Evolutionary conservation across 2,329 filamentous ascomycete genomes (phyloP).

Genomic region (Epichloe uncinata): DNA sequence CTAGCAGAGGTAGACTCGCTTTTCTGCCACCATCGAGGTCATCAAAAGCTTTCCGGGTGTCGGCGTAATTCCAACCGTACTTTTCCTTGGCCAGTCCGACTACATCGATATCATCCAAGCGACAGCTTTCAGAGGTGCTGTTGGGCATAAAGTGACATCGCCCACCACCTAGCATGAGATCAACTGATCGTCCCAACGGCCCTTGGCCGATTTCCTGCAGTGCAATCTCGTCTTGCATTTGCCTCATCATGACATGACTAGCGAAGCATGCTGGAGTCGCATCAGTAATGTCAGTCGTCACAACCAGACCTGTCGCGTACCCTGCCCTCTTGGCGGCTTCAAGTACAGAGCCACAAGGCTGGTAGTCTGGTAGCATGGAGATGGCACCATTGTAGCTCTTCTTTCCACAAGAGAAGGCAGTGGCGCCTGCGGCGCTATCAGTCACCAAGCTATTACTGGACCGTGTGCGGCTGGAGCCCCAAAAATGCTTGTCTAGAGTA

Average conservation of each 20-base stretch:
- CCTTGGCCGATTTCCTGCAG: slow-evolving; percentile 85
- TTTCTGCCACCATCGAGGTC: slow-evolving; percentile 51
- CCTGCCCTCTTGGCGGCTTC: slow-evolving; percentile 88
- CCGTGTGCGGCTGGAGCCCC: slow-evolving; percentile 78
- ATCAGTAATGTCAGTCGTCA: slow-evolving; percentile 90
- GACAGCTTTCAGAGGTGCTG: slow-evolving; percentile 65
- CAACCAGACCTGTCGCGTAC: slow-evolving; percentile 85
- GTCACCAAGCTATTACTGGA: slow-evolving; percentile 79
- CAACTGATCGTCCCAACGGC: slow-evolving; percentile 73
- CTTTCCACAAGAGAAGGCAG: slow-evolving; percentile 79
- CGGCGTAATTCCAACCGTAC: slow-evolving; percentile 66
- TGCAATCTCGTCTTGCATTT: slow-evolving; percentile 81
- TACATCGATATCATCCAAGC: slow-evolving; percentile 65
- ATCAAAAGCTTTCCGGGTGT: slow-evolving; percentile 63
- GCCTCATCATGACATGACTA: slow-evolving; percentile 66
- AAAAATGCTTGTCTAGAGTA: slow-evolving; percentile 73
- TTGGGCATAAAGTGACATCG: slow-evolving; percentile 89
- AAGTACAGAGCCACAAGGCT: slow-evolving; percentile 80
- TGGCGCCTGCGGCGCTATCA: slow-evolving; percentile 93
- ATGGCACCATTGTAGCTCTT: slow-evolving; percentile 99
- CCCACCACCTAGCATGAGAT: slow-evolving; percentile 86
- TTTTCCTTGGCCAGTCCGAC: slow-evolving; percentile 59
- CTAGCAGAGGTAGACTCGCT: slow-evolving; percentile 68
- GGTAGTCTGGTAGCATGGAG: slow-evolving; percentile 69
- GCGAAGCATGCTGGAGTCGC: slow-evolving; percentile 94